phyloP scores from a whole-genome alignment of 345 rosid genomes.

The Aquilaria sinensis region DNA sequence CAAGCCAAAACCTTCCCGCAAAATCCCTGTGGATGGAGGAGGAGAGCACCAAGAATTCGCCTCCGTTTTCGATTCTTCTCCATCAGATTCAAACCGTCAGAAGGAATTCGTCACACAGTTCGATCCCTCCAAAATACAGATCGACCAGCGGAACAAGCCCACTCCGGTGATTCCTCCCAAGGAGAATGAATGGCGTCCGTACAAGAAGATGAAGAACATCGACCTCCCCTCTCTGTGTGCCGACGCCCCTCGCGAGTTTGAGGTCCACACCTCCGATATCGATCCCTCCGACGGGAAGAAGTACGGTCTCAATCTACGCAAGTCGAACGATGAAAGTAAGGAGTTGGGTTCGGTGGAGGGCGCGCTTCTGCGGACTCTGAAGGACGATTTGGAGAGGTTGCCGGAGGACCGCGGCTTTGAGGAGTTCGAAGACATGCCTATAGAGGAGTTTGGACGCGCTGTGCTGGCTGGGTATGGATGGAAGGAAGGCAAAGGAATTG shows the following conservation, averaged over 20 bases:
- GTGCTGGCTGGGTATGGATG: slow-evolving; percentile 84
- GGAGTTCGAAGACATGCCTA: slow-evolving; percentile 65
- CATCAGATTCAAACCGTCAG: slow-evolving; percentile 16
- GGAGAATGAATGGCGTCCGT: slow-evolving; percentile 44
- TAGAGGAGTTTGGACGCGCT: slow-evolving; percentile 69
- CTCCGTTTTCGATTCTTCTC: slow-evolving; percentile 16
- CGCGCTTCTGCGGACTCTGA: slow-evolving; percentile 38
- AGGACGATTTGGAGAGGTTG: slow-evolving; percentile 38
- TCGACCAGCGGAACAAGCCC: slow-evolving; percentile 18
- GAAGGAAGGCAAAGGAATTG: slow-evolving; percentile 78
- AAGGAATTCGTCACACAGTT: slow-evolving; percentile 51
- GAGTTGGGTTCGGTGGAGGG: slow-evolving; percentile 27
- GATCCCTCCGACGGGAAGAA: slow-evolving; percentile 19
- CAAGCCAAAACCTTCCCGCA: slow-evolving; percentile 21
- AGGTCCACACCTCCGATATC: slow-evolving; percentile 28
- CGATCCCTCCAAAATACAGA: slow-evolving; percentile 42
- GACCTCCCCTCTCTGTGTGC: slow-evolving; percentile 34
- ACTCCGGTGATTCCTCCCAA: slow-evolving; percentile 47
- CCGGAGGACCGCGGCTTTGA: slow-evolving; percentile 65
- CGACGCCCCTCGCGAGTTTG: slow-evolving; percentile 33
- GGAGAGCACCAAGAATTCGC: not conserved
- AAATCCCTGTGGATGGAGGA: no score
- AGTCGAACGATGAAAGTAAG: not conserved
- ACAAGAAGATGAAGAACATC: slow-evolving; percentile 62
- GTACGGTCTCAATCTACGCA: slow-evolving; percentile 68